These are phyloP conservation scores for Pezicula radicicola DNA, from an alignment of 2,329 filamentous ascomycete genomes.

Conservation along the genomic window DNA sequence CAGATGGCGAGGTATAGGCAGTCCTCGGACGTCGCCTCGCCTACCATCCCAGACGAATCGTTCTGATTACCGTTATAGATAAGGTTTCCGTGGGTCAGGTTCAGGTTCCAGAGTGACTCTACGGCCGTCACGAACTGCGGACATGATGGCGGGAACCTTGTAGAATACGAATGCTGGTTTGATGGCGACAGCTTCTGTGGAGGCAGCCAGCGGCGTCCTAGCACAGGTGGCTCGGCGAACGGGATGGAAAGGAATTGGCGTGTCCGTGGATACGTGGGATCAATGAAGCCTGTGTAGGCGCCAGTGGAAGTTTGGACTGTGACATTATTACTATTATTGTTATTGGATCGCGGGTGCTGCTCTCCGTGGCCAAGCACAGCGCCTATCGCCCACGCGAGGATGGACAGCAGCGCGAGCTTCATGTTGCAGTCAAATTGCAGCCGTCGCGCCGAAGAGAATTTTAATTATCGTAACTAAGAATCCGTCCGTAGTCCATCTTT, in stretches of 20 bases:
- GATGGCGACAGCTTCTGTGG: slow-evolving; percentile 15
- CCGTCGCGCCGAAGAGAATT: too few species aligned
- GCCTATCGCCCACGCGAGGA: too few species aligned
- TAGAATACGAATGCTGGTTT: slow-evolving; percentile 9
- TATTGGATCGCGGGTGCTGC: too few species aligned
- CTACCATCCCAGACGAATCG: slow-evolving; percentile 16
- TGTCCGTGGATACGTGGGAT: slow-evolving; percentile 3
- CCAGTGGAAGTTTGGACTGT: slow-evolving; percentile 19
- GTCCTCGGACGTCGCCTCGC: slow-evolving; percentile 16
- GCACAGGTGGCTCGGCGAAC: slow-evolving; percentile 48
- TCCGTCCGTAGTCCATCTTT: too few species aligned
- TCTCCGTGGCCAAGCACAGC: too few species aligned
- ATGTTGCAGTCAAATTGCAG: too few species aligned
- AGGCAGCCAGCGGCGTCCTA: slow-evolving; percentile 35
- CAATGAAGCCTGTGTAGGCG: slow-evolving; percentile 2
- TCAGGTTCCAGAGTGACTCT: slow-evolving; percentile 27
- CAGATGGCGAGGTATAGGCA: slow-evolving; percentile 25
- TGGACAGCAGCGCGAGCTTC: too few species aligned
- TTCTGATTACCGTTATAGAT: slow-evolving; percentile 12
- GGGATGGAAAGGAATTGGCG: slow-evolving; percentile 42
- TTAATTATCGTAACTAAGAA: too few species aligned
- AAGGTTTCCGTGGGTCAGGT: slow-evolving; percentile 13
- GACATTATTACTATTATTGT: too few species aligned
- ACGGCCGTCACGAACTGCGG: slow-evolving; percentile 22
- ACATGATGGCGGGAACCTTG: slow-evolving; percentile 17